Conservation (phyloP, 441 rosid species). For the Omphalea diandra region DNA sequence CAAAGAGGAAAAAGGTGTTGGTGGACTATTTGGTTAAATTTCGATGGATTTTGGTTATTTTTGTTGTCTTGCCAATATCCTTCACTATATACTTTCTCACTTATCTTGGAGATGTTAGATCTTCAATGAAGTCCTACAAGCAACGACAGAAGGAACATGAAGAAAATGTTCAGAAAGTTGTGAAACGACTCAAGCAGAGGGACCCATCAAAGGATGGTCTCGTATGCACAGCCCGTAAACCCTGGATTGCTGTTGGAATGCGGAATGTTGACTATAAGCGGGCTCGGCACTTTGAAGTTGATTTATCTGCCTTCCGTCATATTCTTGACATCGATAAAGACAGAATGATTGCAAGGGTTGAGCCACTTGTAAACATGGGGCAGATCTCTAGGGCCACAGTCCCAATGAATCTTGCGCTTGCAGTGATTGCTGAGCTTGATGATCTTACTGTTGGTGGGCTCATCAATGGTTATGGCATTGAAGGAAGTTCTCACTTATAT, state of each 20-base stretch:
- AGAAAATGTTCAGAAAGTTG: constrained; percentile 76
- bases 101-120: constrained; percentile 87
- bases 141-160: constrained; percentile 92
- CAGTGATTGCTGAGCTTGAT: constrained; percentile 98
- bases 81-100: constrained; percentile 69
- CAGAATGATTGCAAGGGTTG: constrained; percentile 86
- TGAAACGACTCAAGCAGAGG: constrained; percentile 82
- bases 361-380: constrained; percentile 99
- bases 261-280: constrained; percentile 97
- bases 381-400: constrained; percentile 81
- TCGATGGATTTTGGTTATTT: constrained; percentile 89
- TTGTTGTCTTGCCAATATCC: constrained; percentile 91
- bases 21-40: constrained; percentile 86
- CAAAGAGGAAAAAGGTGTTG: constrained; percentile 82
- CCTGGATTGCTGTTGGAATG: constrained; percentile 99
- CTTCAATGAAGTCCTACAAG: constrained; percentile 80
- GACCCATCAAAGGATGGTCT: constrained; percentile 86
- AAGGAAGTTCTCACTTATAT: constrained; percentile 96
- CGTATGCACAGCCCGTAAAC: constrained; percentile 98
- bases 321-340: constrained; percentile 80
- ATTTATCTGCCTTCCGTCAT: constrained; percentile 76
- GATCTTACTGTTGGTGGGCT: constrained; percentile 99
- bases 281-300: constrained; percentile 94
- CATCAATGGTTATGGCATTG: constrained; percentile 97
- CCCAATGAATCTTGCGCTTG: constrained; percentile 92